Evolutionary conservation across 2,329 filamentous ascomycete genomes (phyloP), one percentile per base, ranked within the genome.

Genomic region (Chaetothyriales sp.): DNA sequence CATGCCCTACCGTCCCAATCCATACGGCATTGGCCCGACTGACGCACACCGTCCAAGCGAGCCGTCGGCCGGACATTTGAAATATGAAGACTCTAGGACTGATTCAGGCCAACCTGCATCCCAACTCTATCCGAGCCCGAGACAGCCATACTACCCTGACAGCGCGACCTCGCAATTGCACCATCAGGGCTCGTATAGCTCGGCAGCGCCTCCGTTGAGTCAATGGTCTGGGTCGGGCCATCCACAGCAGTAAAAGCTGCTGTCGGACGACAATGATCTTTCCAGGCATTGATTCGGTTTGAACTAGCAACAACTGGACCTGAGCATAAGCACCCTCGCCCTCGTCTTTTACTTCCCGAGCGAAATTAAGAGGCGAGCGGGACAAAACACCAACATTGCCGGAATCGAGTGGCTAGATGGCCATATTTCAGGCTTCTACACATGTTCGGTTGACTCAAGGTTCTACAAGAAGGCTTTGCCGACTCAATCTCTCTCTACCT

Each of bases 21-120:
- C 51, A 8, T 60, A 60, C 18, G 50, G 52, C 12, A 57, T 57
- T 15, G 51, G 44, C 22, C 51, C 57, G 10, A 49, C 43, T 6
- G 59, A 61, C 26, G 51, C 51, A 22, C 47, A 50, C 15, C 54
- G 58, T 5, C 57, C 57, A 28, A 53, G 49, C 25, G 58, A 61
- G 48, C 53, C 51, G 25, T 58, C 59, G 15, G 55, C 57, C 10
- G 47, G 43, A 6, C 47, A 51, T 9, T 39, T 58, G 32, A 59
- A 59, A 51, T 58, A 56, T 26, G 57, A 57, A 10, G 57, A 58
- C 44, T 55, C 55, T 20, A 49, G 56, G 28, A 10, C 20, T 18
- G 56, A 58, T 19, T 48, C 49, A 18, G 48, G 49, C 18, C 53
- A 51, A 44, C 53, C 48, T 25, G 48, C 51, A 28, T 36, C 51